Percentiles rank a stretch among this genome's conserved stretches.
Evolutionary conservation across 1,284 basidiomycete genomes (phyloP).

Genomic region (Ustilago shanxiensis): DNA sequence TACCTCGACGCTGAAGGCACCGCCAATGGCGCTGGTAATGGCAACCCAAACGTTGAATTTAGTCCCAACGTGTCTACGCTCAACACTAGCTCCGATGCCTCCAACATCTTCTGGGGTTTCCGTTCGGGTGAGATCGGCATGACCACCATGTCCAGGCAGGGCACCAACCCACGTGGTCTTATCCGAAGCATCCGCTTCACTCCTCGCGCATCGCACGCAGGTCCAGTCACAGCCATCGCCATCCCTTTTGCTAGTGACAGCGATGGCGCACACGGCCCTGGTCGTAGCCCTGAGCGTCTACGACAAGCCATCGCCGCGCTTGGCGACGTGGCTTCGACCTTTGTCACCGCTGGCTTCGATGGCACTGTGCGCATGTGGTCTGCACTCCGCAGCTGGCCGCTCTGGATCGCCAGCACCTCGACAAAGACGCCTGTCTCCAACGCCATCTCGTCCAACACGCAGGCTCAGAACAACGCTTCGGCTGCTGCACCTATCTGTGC

Average conservation of each 20-base stretch:
- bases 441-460: slow-evolving; percentile 22
- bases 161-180: slow-evolving; percentile 62
- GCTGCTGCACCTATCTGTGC: slow-evolving; percentile 42
- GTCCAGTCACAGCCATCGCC: slow-evolving; percentile 57
- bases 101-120: slow-evolving; percentile 82
- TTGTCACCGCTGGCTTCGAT: slow-evolving; percentile 65
- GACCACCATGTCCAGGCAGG: slow-evolving; percentile 71
- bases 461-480: slow-evolving; percentile 18
- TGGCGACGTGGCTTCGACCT: slow-evolving; percentile 60
- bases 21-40: slow-evolving; percentile 76
- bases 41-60: slow-evolving; percentile 83
- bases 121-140: slow-evolving; percentile 79
- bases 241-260: slow-evolving; percentile 56
- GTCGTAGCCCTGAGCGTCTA: slow-evolving; percentile 55
- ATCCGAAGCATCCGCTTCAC: slow-evolving; percentile 57
- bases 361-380: slow-evolving; percentile 66
- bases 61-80: slow-evolving; percentile 76
- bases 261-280: slow-evolving; percentile 60
- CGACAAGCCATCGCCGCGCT: slow-evolving; percentile 57
- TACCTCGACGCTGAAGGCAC: slow-evolving; percentile 79
- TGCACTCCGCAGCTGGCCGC: slow-evolving; percentile 47
- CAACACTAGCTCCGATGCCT: slow-evolving; percentile 78
- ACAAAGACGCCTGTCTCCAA: slow-evolving; percentile 24
- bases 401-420: slow-evolving; percentile 54
- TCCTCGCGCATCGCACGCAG: slow-evolving; percentile 47